Base-by-base conservation (phyloP, 2,329 filamentous ascomycete genomes). In the Fusarium sp. region DNA sequence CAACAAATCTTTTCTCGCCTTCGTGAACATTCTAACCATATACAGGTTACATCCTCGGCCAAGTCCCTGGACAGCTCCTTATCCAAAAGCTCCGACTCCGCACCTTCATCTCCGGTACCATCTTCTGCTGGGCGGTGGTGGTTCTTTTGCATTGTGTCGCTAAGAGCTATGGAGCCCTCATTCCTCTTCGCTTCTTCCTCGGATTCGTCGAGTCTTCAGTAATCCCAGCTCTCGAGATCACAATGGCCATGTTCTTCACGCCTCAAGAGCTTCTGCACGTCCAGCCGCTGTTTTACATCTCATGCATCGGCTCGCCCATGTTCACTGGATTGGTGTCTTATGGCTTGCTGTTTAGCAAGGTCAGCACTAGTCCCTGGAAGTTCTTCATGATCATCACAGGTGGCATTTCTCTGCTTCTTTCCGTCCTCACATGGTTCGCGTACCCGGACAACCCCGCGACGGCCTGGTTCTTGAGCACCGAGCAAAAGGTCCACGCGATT, bases 401-500 rank as follows among this genome's bases (percentile, higher is more conserved):
- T 18, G 68, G 71, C 10, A 65, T 71, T 9, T 68, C 71, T 7
- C 61, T 73, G 27, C 20, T 71, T 3, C 68, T 73, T 10, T 58
- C 71, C 5, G 65, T 45, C 31, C 48, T 67, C 14, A 66, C 68
- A 20, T 73, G 71, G 71, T 57, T 73, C 13, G 69, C 64, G 24
- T 73, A 66, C 39, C 71, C 71, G 2, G 62, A 73, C 52, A 73
- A 73, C 56, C 71, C 71, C 24, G 35, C 68, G 3, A 69, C 57
- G 6, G 71, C 71, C 24, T 66, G 41, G 45, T 82, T 81, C 61
- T 63, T 82, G 10, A 74, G 74, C 1, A 62, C 68, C 0, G 73
- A 79, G 59, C 77, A 80, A 29, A 77, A 75, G 5, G 72, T 77
- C 2, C 76, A 83, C 10, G 79, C 81, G 6, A 76, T 83, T 29